Conservation (phyloP, 805 yeast species). For the Cyberlindnera nakhonratchasimensis region DNA sequence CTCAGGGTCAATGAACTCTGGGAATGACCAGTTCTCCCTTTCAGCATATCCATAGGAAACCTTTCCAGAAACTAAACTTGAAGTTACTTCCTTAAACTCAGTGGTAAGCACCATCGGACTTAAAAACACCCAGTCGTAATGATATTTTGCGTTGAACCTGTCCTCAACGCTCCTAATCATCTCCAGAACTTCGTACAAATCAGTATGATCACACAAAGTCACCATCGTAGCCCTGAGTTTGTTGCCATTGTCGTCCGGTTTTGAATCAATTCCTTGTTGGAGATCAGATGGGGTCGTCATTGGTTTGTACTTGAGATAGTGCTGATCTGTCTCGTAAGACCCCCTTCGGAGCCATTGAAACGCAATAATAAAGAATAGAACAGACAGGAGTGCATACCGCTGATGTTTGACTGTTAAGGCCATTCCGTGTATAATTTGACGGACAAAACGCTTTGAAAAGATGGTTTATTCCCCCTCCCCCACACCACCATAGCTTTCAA, state of each 20-base stretch:
- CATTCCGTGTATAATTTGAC: neutral
- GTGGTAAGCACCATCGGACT: constrained; percentile 58
- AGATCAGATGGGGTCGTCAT: constrained; percentile 3
- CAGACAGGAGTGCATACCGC: neutral
- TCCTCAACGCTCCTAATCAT: constrained; percentile 71
- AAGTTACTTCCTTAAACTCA: constrained; percentile 44
- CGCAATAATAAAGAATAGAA: neutral
- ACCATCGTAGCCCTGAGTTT: constrained; percentile 61
- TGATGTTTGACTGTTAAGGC: neutral
- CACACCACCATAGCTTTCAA: too few relatives aligned
- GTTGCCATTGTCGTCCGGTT: constrained; percentile 3
- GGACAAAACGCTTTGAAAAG: neutral
- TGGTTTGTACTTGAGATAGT: neutral
- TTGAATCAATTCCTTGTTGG: constrained; percentile 2
- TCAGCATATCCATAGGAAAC: constrained; percentile 59
- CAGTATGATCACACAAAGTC: constrained; percentile 27
- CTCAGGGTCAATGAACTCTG: constrained; percentile 52
- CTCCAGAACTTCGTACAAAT: constrained; percentile 39
- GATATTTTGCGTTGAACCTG: constrained; percentile 56
- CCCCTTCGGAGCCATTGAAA: neutral
- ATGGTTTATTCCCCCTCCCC: too few relatives aligned
- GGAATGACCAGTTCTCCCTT: constrained; percentile 61
- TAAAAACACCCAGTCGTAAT: constrained; percentile 74
- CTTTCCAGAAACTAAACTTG: constrained; percentile 48
- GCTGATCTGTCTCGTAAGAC: neutral